Base-by-base conservation (phyloP, 2,329 filamentous ascomycete species). In the Penicillium glabrum region DNA sequence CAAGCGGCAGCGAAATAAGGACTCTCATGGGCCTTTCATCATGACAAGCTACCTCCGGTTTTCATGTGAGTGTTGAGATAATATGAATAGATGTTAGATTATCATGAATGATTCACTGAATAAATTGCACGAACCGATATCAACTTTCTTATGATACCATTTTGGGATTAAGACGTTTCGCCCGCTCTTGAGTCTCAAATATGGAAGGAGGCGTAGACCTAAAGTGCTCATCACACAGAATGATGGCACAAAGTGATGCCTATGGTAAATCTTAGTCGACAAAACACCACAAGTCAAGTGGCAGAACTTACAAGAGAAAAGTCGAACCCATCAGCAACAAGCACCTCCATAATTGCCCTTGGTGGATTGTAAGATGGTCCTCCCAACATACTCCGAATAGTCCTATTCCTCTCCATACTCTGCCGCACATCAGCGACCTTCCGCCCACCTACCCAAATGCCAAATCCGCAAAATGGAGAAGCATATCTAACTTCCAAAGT, bases 391-490 rank as follows among this genome's bases (percentile, higher is more conserved):
- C 3, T 23, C 3, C 41, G 39, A 26, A 53, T 23, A 3, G 51
- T 57, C 9, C 41, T 49, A 33, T 61, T 61, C 43, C 45, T 53
- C 6, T 51, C 53, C 21, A 61, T 35, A 43, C 58, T 62, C 13
- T 62, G 56, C 26, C 60, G 60, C 10, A 62, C 24, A 52, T 62
- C 56, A 8, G 57, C 53, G 11, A 61, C 51, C n/a, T 51, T 57
- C 19, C 55, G 44, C 23, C 54, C 59, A 19, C 26, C 43, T 21
- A 57, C 27, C n/a, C 24, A 51, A 3, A 51, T 50, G 1, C 44
- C 37, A 21, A 51, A 61, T 8, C 23, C 37, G 4, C 52, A 50
- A 29, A 51, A 48, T 7, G 43, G 39, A 23, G 44, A 31, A 2
- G 31, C 41, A 3, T 39, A 39, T 33, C 46, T 49, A 16, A 62